Base-by-base conservation (phyloP, 805 yeast species). In the Henningerozyma blattae region DNA sequence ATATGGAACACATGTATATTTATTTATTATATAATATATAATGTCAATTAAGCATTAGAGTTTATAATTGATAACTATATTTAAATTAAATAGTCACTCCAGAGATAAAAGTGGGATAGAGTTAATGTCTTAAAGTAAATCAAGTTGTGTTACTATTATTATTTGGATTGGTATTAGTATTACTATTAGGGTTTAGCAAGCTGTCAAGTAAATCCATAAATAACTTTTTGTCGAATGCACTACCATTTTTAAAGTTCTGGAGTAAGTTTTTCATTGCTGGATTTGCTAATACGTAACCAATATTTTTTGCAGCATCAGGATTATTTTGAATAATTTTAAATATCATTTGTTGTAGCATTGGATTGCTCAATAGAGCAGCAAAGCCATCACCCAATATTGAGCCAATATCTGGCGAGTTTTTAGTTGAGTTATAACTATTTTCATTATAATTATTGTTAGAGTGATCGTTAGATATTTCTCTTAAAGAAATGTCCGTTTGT, bases 331-430 rank as follows among this genome's bases (percentile, higher is more conserved):
- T 81, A 72, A 84, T 65, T 49, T 70, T 69, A 56, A 79, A 85
- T 27, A 93, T 93, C 54, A 83, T 84, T 55, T 77, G 78, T 76
- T 77, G 77, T 39, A 87, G 59, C 56, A 76, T 85, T 13, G 97
- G 97, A 58, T 86, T 85, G 58, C 68, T 74, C 77, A 86, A 69
- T 61, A 86, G 56, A 15, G 75, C 71, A 31, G 72, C 63, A 34
- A 84, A 62, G 42, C 85, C 86, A 18, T 70, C 69, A 31, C 70
- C 72, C 28, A 63, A 59, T 75, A 78, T 55, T 26, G 68, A 63
- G 12, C 83, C 58, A 17, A 83, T 59, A 47, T 82, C 94, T 20
- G 93, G 93, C 53, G 79, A 47, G 1, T 87, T 27, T 22, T 27
- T 34, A n/a, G n/a, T n/a, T n/a, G n/a, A n/a, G n/a, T n/a, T n/a